Conservation (phyloP, 192 early-diverging fungal genomes). For the Backusella mclennaniae region DNA sequence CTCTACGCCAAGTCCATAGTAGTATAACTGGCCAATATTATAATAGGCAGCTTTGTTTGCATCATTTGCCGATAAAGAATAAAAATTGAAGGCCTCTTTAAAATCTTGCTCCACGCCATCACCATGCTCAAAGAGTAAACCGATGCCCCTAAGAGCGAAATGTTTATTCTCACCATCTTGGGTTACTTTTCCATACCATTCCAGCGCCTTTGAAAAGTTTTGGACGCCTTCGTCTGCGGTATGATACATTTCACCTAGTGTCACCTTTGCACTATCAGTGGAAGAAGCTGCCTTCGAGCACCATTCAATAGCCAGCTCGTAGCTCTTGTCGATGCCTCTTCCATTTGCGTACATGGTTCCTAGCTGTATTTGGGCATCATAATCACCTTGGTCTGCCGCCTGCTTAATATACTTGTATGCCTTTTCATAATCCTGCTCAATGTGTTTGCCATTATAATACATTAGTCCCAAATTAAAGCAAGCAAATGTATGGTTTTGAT, state of each 20-base stretch:
- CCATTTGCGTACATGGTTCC: background rate
- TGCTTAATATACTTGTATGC: background rate
- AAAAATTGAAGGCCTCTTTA: background rate
- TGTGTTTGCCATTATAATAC: background rate
- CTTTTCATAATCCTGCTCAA: background rate
- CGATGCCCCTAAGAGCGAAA: background rate
- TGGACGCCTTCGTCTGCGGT: background rate
- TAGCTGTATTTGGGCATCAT: background rate
- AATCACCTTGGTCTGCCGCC: background rate
- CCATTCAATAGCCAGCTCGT: background rate
- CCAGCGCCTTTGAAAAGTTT: background rate
- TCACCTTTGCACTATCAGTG: background rate
- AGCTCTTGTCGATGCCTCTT: background rate
- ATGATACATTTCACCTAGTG: background rate
- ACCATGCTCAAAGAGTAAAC: background rate
- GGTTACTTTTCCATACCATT: background rate
- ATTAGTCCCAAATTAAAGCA: background rate
- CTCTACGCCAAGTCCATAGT: background rate
- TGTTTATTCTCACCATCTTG: background rate
- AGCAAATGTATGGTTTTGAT: background rate
- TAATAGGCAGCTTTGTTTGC: background rate
- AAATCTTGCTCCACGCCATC: background rate
- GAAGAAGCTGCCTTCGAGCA: background rate
- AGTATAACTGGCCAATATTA: background rate
- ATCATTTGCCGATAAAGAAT: background rate